Percentiles rank a stretch among this genome's conserved stretches.
Conservation (phyloP, 768 basidiomycete species). For the Phlebiopsis gigantea region DNA sequence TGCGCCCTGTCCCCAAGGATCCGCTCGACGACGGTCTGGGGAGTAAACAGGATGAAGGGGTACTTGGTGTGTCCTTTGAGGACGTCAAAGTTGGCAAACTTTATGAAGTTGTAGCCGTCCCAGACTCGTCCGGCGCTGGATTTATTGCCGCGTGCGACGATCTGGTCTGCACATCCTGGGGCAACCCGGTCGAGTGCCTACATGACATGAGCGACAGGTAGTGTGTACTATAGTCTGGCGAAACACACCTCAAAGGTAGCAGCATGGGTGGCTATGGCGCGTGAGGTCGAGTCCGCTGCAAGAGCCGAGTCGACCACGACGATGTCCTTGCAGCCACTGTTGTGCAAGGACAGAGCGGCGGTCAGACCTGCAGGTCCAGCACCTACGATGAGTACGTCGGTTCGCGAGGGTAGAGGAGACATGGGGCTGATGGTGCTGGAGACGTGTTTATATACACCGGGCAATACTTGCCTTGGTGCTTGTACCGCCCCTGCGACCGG, state of each 20-base stretch:
- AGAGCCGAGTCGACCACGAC: conserved; percentile 36
- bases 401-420: conserved; percentile 29
- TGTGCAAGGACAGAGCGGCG: conserved; percentile 38
- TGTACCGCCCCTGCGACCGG: neutral
- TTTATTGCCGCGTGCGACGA: conserved; percentile 35
- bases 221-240: neutral
- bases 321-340: conserved; percentile 38
- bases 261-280: conserved; percentile 44
- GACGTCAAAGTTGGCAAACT: conserved; percentile 26
- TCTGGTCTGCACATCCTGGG: conserved; percentile 28
- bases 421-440: neutral
- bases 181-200: conserved; percentile 43
- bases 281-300: conserved; percentile 33
- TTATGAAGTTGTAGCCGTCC: conserved; percentile 26
- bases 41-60: conserved; percentile 36
- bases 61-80: conserved; percentile 38
- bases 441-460: neutral
- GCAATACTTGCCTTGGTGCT: neutral
- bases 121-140: conserved; percentile 21
- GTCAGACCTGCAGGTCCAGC: conserved; percentile 47
- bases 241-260: conserved; percentile 44
- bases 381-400: conserved; percentile 44
- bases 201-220: neutral
- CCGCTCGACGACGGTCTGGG: conserved; percentile 41
- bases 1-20: conserved; percentile 32